Evolutionary conservation across 441 rosid species (phyloP), one percentile per base, ranked within the genome.

Genomic region (Isatis lusitanica): DNA sequence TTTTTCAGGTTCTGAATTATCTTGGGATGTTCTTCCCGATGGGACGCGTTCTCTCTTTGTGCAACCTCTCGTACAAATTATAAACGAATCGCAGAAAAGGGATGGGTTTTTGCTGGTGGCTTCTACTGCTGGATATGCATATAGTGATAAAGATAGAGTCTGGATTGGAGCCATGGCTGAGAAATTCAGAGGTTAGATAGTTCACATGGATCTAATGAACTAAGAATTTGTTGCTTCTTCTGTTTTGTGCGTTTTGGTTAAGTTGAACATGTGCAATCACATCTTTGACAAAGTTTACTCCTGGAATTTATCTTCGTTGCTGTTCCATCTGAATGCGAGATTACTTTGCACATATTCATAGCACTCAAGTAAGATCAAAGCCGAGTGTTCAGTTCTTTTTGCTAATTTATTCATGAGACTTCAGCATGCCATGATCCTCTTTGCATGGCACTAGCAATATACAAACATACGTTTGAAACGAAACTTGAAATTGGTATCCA

Each of bases 81-180:
- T 24, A 11, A 21, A 48, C 48, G 86, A 84, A 53, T 26, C 51
- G n/a, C 76, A 71, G 53, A 74, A 33, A 38, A 59, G 15, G 68
- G 79, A 81, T 73, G 97, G 92, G 57, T 89, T 87, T 78, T 46
- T 94, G 55, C 71, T 91, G 68, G 78, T 94, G 83, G 92, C 90
- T 76, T 88, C 97, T 63, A 87, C 94, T 75, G 79, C 81, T 65
- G 79, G 74, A 59, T 90, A 83, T 79, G 97, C 95, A 3, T 91
- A 88, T 75, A 78, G 73, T 33, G 86, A 91, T 59, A 88, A 90
- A 80, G 95, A 91, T 68, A 90, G 85, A 84, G 89, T 90, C 73
- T 90, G 96, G 96, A 90, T 86, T 75, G 77, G 63, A 86, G 93
- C 89, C 36, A 66, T 90, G 73, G 88, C 93, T 40, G 83, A 85